Base-by-base conservation (phyloP, 108 stramenopile genomes). In the Discostella stelligeroides region DNA sequence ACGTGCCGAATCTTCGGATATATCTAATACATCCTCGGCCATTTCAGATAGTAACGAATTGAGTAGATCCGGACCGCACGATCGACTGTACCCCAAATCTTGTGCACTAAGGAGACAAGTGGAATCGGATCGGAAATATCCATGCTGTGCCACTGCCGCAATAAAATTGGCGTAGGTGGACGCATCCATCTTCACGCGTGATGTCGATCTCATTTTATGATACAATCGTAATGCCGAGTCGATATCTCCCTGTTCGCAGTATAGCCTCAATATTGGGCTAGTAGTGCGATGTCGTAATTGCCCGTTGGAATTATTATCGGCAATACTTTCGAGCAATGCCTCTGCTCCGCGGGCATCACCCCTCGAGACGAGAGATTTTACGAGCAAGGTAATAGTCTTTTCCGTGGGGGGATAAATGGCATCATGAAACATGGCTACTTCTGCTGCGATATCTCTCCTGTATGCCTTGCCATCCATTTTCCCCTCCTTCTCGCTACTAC, bases 381-480 rank as follows among this genome's bases (percentile, higher is more conserved):
- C 88, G 2, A 85, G 84, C 23, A 88, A 56, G 11, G 75, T 76
- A 14, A 91, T 63, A 54, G 81, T 91, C 65, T 92, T 89, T 73
- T 92, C 91, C 4, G 89, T 86, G 6, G 94, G 84, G 43, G 83
- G 78, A 66, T 79, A 91, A 10, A 95, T 47, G 10, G 83, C 68
- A 72, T 95, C 94, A 65, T 95, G 94, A 56, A 78, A 85, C 25
- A 75, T 70, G 0, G 94, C 94, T 50, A 91, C 82, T 67, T 95
- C 88, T 0, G 76, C 72, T 12, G 87, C 60, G 15, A 86, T 39
- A 45, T 75, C 69, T 63, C 80, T 68, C 9, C 50, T 43, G 29
- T 7, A 25, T 51, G 43, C 56, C 4, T 51, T 54, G 17, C 45
- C 43, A 34, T 21, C 42, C 24, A n/a, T n/a, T n/a, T 38, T 30